These are phyloP conservation scores for Nothopassalora personata DNA, from an alignment of 2,329 filamentous ascomycete genomes.

Conservation along the genomic window DNA sequence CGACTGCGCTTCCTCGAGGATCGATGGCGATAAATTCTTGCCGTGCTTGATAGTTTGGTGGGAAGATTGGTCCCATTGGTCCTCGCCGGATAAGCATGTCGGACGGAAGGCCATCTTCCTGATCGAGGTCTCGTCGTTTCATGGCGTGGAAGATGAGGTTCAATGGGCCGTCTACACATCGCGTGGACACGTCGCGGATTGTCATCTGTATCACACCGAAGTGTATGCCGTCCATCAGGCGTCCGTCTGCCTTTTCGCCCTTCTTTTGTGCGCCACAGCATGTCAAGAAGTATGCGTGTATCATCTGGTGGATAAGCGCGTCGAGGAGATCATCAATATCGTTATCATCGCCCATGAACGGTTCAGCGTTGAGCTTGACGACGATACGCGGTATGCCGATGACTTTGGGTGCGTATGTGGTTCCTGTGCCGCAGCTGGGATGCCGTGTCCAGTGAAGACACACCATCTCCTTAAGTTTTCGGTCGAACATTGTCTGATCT, in stretches of 20 bases:
- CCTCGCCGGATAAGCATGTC: neutral
- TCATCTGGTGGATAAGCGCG: constrained; percentile 42
- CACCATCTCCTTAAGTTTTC: constrained; percentile 36
- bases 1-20: constrained; percentile 15
- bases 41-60: neutral
- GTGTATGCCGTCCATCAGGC: constrained; percentile 35
- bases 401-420: constrained; percentile 34
- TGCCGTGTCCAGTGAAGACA: constrained; percentile 31
- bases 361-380: constrained; percentile 30
- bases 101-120: neutral
- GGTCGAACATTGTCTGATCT: constrained; percentile 34
- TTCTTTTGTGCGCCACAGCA: constrained; percentile 36
- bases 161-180: constrained; percentile 26
- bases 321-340: constrained; percentile 34
- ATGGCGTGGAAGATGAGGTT: constrained; percentile 32
- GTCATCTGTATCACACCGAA: constrained; percentile 39
- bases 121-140: constrained; percentile 14
- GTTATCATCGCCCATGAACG: constrained; percentile 26
- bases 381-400: constrained; percentile 30
- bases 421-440: constrained; percentile 29
- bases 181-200: constrained; percentile 32
- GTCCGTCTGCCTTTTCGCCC: constrained; percentile 30
- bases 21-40: constrained; percentile 21
- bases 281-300: constrained; percentile 42
- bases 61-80: neutral